Evolutionary conservation across 129 eudicot species (phyloP), one percentile per base, ranked within the genome.

Genomic region (Dittrichia graveolens): DNA sequence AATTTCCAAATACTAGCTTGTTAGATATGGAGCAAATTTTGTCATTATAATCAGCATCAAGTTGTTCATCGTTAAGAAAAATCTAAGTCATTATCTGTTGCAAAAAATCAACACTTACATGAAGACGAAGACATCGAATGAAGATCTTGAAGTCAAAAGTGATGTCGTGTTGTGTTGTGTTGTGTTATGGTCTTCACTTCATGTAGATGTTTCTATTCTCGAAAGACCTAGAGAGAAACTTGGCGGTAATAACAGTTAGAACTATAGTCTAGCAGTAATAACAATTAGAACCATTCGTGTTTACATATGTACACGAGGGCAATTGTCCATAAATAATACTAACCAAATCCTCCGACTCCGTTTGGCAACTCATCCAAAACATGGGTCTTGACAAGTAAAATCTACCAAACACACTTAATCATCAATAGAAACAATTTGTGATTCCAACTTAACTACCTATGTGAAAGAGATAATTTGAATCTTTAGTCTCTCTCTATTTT

Each of bases 391-490:
- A 39, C 40, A 39, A 24, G 2, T 5, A 56, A 48, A 56, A 65
- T 56, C 14, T 31, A 56, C 10, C 40, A 52, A 68, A 39, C 52
- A 31, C 34, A 44, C 44, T 71, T 7, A 55, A 18, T 48, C 41
- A 42, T 41, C 65, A 54, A 40, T 9, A 40, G 31, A 71, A 71
- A 43, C 74, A 56, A 13, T 13, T 2, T 41, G 15, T 12, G 15
- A 44, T 58, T 53, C 56, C 46, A 50, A 12, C 18, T 50, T 74
- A 63, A 40, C 55, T 52, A 63, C 62, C 54, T 63, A 74, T 5
- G 53, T 54, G 18, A 53, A 52, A 9, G 10, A 64, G 13, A 8
- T 45, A 19, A 42, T 42, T 31, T 18, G 11, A 49, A 54, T 53
- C 31, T 16, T 69, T 40, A 54, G 24, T 40, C 63, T 41, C 50